These are phyloP conservation scores for Agaricales sp. DNA, from an alignment of 1,284 basidiomycete genomes.

Conservation along the genomic window DNA sequence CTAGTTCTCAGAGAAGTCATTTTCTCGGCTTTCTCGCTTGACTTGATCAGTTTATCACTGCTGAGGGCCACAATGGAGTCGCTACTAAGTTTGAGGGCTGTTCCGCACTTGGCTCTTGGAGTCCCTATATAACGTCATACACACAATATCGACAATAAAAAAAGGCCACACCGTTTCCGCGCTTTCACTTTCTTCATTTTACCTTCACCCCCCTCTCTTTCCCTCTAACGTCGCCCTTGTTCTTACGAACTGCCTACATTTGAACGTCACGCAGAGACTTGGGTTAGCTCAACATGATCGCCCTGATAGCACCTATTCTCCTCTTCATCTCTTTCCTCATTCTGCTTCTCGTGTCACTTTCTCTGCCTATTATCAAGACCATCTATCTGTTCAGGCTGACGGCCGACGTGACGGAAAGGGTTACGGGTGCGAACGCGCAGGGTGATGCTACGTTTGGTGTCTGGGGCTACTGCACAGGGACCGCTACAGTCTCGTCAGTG, in stretches of 20 bases:
- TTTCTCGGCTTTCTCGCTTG: too few relatives aligned
- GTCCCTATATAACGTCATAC: background rate
- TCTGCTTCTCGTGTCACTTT: constrained; percentile 45
- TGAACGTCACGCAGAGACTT: too few relatives aligned
- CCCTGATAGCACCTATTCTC: constrained; percentile 29
- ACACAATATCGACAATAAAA: constrained; percentile 9
- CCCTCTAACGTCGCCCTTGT: background rate
- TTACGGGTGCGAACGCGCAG: constrained; percentile 25
- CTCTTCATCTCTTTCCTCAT: constrained; percentile 41
- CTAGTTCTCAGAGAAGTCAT: too few relatives aligned
- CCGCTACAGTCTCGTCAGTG: constrained; percentile 34
- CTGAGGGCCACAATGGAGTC: too few relatives aligned
- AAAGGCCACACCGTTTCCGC: background rate
- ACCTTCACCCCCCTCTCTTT: background rate
- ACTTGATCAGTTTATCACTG: too few relatives aligned
- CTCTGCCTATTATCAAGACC: constrained; percentile 45
- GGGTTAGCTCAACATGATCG: constrained; percentile 27
- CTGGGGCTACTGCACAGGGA: constrained; percentile 50
- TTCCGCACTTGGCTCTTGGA: constrained; percentile 6
- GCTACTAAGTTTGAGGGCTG: too few relatives aligned
- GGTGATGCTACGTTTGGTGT: constrained; percentile 39
- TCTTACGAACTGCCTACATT: too few relatives aligned
- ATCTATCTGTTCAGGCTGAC: constrained; percentile 41
- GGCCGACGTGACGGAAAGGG: constrained; percentile 22
- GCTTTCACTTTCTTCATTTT: background rate